Conservation (phyloP, 352 stramenopile genomes). For the Hyaloperonospora arabidopsidis region DNA sequence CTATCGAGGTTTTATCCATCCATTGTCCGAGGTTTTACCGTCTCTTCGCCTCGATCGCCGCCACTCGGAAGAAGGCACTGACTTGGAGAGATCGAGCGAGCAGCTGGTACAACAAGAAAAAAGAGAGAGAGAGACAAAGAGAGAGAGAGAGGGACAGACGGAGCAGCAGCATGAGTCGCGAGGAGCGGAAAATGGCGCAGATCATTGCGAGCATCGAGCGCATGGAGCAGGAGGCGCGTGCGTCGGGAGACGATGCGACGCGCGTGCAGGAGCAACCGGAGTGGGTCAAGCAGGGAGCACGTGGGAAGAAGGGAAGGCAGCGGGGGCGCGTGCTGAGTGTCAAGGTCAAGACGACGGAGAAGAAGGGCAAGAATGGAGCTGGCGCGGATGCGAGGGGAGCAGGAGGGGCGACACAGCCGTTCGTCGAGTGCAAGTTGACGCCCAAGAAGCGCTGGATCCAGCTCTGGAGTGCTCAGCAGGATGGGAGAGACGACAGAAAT, state of each 20-base stretch:
- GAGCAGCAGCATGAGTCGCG: constrained; percentile 47
- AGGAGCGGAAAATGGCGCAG: constrained; percentile 74
- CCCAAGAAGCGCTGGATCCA: constrained; percentile 79
- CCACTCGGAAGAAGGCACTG: constrained; percentile 28
- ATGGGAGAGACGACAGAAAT: constrained; percentile 8
- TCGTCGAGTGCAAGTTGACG: constrained; percentile 36
- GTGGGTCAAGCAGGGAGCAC: constrained; percentile 16
- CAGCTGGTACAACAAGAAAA: constrained; percentile 1
- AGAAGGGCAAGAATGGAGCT: constrained; percentile 34
- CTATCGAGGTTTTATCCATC: constrained; percentile 16
- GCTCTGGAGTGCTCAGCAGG: constrained; percentile 51
- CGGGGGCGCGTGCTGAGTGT: constrained; percentile 19
- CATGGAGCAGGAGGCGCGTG: constrained; percentile 53
- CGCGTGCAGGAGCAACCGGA: constrained; percentile 19
- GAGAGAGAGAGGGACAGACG: neutral
- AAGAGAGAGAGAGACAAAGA: constrained; percentile 5
- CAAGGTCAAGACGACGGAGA: constrained; percentile 29
- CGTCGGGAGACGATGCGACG: constrained; percentile 12
- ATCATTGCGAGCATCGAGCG: constrained; percentile 74
- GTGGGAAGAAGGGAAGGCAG: constrained; percentile 33
- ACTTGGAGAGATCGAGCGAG: constrained; percentile 8
- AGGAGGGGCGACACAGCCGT: constrained; percentile 11
- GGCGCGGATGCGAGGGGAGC: constrained; percentile 10
- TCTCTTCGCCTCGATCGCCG: constrained; percentile 6
- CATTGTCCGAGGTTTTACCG: constrained; percentile 16